Base-by-base conservation (phyloP, 2,329 filamentous ascomycete genomes). In the Exophiala calicioides region DNA sequence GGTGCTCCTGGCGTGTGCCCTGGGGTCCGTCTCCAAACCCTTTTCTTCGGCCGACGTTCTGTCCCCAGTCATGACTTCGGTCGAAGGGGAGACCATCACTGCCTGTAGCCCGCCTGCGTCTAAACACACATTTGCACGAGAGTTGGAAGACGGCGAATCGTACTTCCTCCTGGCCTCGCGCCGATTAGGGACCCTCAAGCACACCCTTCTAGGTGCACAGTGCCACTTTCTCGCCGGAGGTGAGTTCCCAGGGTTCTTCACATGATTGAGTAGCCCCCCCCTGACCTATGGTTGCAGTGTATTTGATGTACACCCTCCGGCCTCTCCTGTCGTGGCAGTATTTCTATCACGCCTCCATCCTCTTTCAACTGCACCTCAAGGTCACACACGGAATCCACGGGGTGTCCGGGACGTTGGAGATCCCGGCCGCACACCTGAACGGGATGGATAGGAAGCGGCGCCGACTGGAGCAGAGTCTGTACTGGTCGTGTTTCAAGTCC, bases 401-500 rank as follows among this genome's bases (percentile, higher is more conserved):
- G 15, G 13, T 33, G 15, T 33, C 30, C 8, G 30, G 30, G 15
- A 33, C 5, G 13, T 13, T 33, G 30, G 30, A 33, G 30, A 33
- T 33, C 15, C 15, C 30, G 5, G 15, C 30, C 6, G 30, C 30
- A 13, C 30, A 33, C 15, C 30, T 33, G 8, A 33, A 33, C 40
- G 31, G 19, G 33, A 43, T 27, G 53, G 20, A 32, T 39, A 20
- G 49, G 38, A 56, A 54, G 38, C 48, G 35, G 38, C 59, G 61
- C 8, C 60, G 62, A 3, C 53, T 71, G 2, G 68, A 71, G 50
- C 68, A 72, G 45, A 60, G 67, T 26, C 53, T 72, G 1, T 71
- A 70, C 55, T 73, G 69, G 69, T 68, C 65, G 5, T 70, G 68
- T 40, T 71, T 70, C 58, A 72, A 72, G 53, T 68, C 68, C 1